phyloP scores from a whole-genome alignment of 1,139 yeast genomes.

The Taphrina sp. region DNA sequence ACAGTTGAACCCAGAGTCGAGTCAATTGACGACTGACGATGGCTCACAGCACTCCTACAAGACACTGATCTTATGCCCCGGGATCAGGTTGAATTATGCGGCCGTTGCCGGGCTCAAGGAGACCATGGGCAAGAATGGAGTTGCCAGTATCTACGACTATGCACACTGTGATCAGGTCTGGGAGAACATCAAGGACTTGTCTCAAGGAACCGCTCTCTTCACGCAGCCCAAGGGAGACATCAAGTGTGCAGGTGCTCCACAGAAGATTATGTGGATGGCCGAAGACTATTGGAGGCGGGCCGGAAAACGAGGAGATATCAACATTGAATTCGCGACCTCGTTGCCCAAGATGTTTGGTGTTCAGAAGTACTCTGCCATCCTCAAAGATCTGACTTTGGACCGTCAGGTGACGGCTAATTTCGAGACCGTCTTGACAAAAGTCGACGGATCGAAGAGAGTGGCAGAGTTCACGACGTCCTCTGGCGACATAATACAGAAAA shows the following conservation, averaged over 20 bases:
- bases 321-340: conserved; percentile 31
- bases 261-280: conserved; percentile 34
- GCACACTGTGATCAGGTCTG: conserved; percentile 22
- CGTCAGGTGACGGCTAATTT: conserved; percentile 28
- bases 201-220: conserved; percentile 30
- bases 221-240: conserved; percentile 33
- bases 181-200: conserved; percentile 18
- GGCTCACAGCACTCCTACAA: conserved; percentile 30
- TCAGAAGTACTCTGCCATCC: conserved; percentile 31
- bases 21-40: conserved; percentile 15
- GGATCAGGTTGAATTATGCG: conserved; percentile 26
- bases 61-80: conserved; percentile 31
- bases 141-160: conserved; percentile 28
- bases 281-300: conserved; percentile 33
- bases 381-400: conserved; percentile 16
- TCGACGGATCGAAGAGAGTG: conserved; percentile 24
- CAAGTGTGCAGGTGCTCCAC: conserved; percentile 36
- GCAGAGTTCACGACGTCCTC: conserved; percentile 31
- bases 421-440: conserved; percentile 29
- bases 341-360: conserved; percentile 34
- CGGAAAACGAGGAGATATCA: conserved; percentile 27
- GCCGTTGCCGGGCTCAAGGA: conserved; percentile 31
- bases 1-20: conserved; percentile 17
- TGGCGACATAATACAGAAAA: conserved; percentile 15
- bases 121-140: conserved; percentile 32